Percentiles rank a stretch among this genome's conserved stretches.
Conservation (phyloP, 2,329 filamentous ascomycete species). For the Aspergillus nomiae region DNA sequence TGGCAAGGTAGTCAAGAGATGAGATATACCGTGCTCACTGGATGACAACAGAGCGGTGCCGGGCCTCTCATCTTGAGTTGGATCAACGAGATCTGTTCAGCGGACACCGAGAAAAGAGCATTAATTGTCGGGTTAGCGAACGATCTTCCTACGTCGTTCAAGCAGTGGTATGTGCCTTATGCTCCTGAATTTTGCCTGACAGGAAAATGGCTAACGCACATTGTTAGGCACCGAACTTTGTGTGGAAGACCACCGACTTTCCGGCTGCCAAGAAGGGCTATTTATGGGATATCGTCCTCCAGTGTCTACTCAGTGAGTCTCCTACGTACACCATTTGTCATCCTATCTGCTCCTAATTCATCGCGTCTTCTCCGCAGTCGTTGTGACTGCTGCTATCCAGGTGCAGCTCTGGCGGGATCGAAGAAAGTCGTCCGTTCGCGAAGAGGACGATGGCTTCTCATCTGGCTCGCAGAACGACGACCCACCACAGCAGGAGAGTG, state of each 20-base stretch:
- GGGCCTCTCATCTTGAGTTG: constrained; percentile 43
- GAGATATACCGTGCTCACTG: background rate
- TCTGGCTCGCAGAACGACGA: background rate
- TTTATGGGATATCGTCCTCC: constrained; percentile 38
- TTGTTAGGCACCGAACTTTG: constrained; percentile 39
- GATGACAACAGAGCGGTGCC: constrained; percentile 28
- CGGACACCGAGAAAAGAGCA: constrained; percentile 34
- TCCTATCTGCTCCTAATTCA: rapidly evolving
- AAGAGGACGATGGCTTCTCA: background rate
- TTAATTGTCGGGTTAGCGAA: constrained; percentile 34
- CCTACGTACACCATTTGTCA: background rate
- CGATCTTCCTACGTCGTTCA: constrained; percentile 37
- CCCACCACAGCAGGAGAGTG: background rate
- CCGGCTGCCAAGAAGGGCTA: constrained; percentile 42
- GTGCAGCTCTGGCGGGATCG: background rate
- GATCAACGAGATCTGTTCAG: constrained; percentile 39
- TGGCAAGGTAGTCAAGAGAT: no score
- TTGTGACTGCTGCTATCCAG: background rate
- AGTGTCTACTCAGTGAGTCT: constrained; percentile 36
- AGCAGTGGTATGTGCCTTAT: constrained; percentile 26
- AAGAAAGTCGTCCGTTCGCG: background rate
- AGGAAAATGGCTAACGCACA: background rate
- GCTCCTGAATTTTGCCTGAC: no score
- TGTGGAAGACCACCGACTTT: constrained; percentile 46
- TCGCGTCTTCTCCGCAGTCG: background rate